Conservation (phyloP, 2,329 filamentous ascomycete genomes). For the Penicillium sp. region DNA sequence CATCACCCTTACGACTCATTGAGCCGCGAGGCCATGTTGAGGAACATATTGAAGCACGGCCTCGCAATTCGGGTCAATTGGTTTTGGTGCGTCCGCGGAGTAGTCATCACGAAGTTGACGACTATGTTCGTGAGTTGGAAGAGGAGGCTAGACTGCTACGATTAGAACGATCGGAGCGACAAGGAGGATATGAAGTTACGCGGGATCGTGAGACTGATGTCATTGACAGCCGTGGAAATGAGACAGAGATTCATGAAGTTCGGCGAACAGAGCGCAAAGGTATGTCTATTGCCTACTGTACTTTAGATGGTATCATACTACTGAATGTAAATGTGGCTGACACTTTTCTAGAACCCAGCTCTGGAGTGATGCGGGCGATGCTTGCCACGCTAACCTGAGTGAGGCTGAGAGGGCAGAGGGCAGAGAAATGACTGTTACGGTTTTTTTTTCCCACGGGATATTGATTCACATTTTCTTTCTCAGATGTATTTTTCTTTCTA, state of each 20-base stretch:
- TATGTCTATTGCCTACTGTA: constrained; percentile 57
- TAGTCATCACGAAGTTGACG: constrained; percentile 67
- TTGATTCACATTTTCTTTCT: not conserved
- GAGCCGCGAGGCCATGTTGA: constrained; percentile 42
- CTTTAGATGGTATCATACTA: not conserved
- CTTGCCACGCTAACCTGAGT: constrained; percentile 68
- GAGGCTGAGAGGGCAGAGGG: not conserved
- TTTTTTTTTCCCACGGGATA: constrained; percentile 8
- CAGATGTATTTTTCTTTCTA: constrained; percentile 3
- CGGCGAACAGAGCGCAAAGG: constrained; percentile 86
- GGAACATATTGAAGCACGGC: constrained; percentile 46
- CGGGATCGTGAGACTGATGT: constrained; percentile 36
- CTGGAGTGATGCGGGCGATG: constrained; percentile 69
- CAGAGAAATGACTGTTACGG: constrained; percentile 9
- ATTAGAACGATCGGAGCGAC: constrained; percentile 62
- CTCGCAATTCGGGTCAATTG: constrained; percentile 51
- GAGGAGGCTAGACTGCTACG: constrained; percentile 63
- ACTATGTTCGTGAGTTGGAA: constrained; percentile 73
- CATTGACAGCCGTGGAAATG: constrained; percentile 44
- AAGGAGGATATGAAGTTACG: constrained; percentile 40
- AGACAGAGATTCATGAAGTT: constrained; percentile 61
- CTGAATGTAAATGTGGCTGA: constrained; percentile 11
- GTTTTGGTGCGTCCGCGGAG: constrained; percentile 54
- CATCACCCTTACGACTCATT: constrained; percentile 43
- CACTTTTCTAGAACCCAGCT: constrained; percentile 60